Conservation (phyloP, 495 filamentous ascomycete genomes). For the Penicillium macrosclerotiorum region DNA sequence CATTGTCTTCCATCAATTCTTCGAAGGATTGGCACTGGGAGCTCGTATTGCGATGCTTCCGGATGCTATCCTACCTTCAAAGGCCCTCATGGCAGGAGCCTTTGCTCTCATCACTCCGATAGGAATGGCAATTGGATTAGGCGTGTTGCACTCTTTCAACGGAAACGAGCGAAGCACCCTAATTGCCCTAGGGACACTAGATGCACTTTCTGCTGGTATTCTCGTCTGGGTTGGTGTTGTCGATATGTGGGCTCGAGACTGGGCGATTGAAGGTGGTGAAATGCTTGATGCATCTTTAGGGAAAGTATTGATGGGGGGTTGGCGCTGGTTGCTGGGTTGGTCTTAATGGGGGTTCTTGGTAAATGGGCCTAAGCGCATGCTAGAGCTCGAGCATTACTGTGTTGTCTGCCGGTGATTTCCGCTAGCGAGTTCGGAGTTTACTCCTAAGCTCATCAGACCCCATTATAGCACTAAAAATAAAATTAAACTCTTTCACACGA, state of each 20-base stretch:
- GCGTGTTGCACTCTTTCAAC: constrained; percentile 41
- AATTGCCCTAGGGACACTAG: constrained; percentile 41
- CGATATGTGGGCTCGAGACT: constrained; percentile 47
- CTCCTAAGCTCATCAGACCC: neutral
- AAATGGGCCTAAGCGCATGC: constrained; percentile 46
- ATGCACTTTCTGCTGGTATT: constrained; percentile 47
- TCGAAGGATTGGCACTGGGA: constrained; percentile 71
- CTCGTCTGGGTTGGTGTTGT: constrained; percentile 47
- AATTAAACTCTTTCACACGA: constrained; percentile 4
- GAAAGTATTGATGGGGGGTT: constrained; percentile 34
- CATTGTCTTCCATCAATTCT: constrained; percentile 69
- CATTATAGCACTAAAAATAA: neutral
- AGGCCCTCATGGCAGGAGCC: constrained; percentile 33
- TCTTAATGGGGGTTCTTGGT: constrained; percentile 42
- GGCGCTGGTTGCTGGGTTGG: constrained; percentile 33
- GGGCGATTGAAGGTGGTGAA: constrained; percentile 43
- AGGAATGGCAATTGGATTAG: constrained; percentile 46
- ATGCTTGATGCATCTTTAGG: constrained; percentile 33
- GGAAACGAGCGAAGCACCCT: constrained; percentile 34
- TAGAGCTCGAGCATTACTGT: too few relatives aligned
- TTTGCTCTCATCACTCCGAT: constrained; percentile 46
- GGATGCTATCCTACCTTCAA: constrained; percentile 38
- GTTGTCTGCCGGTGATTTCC: too few relatives aligned
- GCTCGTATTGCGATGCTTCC: constrained; percentile 71
- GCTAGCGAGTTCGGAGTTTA: too few relatives aligned